These are phyloP conservation scores for Monilinia vaccinii-corymbosi DNA, from an alignment of 2,329 filamentous ascomycete species.

Conservation along the genomic window DNA sequence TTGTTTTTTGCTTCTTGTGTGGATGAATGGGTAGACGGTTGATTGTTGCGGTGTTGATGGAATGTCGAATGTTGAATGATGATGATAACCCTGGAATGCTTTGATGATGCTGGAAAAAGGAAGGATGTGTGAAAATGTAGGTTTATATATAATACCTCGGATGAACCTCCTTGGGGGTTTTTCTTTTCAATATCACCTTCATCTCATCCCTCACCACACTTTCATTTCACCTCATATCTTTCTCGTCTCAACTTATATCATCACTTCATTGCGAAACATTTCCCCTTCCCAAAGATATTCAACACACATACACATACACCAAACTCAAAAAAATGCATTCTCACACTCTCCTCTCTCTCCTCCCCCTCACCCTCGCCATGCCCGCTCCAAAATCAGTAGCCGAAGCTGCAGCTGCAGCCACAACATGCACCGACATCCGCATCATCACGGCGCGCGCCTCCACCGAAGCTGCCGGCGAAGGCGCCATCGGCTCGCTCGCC, in stretches of 20 bases:
- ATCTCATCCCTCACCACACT: background rate
- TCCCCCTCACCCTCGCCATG: background rate
- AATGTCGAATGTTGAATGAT: too few species aligned
- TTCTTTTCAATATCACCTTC: background rate
- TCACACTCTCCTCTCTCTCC: background rate
- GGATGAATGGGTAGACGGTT: too few species aligned
- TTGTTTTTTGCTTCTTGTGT: too few species aligned
- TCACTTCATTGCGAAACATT: background rate
- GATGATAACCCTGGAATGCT: too few species aligned
- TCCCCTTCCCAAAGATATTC: too few species aligned
- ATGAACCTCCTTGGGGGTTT: background rate
- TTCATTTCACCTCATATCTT: background rate
- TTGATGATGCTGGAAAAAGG: background rate
- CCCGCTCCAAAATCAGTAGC: background rate
- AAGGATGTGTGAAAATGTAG: background rate
- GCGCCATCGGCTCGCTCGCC: background rate
- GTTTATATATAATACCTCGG: background rate
- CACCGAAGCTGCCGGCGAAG: background rate
- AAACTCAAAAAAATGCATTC: background rate
- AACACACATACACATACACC: background rate
- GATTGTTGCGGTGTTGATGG: too few species aligned
- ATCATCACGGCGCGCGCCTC: slow-evolving; percentile 4
- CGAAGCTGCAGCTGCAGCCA: too few species aligned
- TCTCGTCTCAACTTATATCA: background rate
- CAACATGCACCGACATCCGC: background rate